Evolutionary conservation across 345 rosid genomes (phyloP), one percentile per base, ranked within the genome.

Genomic region (Salix exigua): DNA sequence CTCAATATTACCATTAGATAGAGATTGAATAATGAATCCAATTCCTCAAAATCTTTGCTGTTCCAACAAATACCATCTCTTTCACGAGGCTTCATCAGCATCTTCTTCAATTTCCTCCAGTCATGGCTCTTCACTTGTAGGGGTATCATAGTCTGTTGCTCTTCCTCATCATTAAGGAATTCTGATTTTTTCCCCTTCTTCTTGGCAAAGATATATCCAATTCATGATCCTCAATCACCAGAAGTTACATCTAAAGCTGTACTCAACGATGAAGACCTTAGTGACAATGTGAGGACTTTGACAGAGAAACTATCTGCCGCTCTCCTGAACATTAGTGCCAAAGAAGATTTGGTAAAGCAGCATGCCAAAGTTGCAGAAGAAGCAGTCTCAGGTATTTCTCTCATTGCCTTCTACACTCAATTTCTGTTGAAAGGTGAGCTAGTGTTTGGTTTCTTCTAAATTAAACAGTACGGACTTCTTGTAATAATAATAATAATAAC

Each of bases 281-380:
- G 77, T 77, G 91, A 87, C 60, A 82, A 75, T 77, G 82, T 86
- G 65, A 89, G 81, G 84, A 81, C 78, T 81, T 71, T 94, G 38
- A 76, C 79, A 26, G 94, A 88, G 77, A 89, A 86, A 85, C 87
- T 95, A 51, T 93, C 97, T 26, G 94, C 96, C 78, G 97, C 97
- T 76, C 86, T 91, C 35, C 89, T 90, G 74, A 90, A 89, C 77
- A 85, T 91, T 26, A 89, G 91, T 77, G 97, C 93, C 74, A 95
- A 95, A 83, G 99, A 95, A 78, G 92, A 93, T 71, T 74, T 95
- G 76, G 94, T 91, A 70, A 91, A 91, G 78, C 99, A 95, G 77
- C 97, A 95, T 76, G 88, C 87, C 46, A 95, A 91, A 88, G 97
- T 95, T 74, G 97, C 99, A 0, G 99, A 95, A 85, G 99, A 95